These are phyloP conservation scores for Megacollybia marginata DNA, from an alignment of 768 basidiomycete species.

Conservation along the genomic window DNA sequence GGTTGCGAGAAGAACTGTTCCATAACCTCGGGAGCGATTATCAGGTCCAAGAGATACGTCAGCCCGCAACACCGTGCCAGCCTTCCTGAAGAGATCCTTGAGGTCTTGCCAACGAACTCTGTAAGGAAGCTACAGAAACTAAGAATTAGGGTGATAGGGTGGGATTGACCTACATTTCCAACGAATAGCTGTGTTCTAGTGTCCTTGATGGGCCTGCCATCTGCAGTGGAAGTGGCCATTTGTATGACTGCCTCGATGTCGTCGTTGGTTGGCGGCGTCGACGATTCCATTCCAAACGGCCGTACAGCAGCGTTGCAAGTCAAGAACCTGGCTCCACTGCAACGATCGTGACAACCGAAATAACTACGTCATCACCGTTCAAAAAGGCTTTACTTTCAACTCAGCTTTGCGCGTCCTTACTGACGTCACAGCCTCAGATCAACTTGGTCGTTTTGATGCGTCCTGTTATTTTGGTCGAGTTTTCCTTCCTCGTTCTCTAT, in stretches of 20 bases:
- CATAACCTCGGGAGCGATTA: constrained; percentile 89
- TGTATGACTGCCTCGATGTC: constrained; percentile 92
- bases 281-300: background rate
- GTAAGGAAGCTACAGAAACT: constrained; percentile 70
- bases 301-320: too few relatives aligned
- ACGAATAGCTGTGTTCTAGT: constrained; percentile 95
- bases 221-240: constrained; percentile 71
- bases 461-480: too few relatives aligned
- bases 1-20: constrained; percentile 91
- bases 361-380: too few relatives aligned
- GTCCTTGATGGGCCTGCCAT: constrained; percentile 59
- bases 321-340: too few relatives aligned
- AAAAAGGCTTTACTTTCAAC: too few relatives aligned
- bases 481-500: too few relatives aligned
- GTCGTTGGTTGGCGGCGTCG: constrained; percentile 52
- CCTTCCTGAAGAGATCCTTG: constrained; percentile 93
- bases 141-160: constrained; percentile 3
- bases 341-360: too few relatives aligned
- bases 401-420: too few relatives aligned
- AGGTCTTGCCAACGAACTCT: constrained; percentile 99
- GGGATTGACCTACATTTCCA: constrained; percentile 67
- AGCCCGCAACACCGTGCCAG: constrained; percentile 82
- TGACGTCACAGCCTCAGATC: too few relatives aligned
- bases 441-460: too few relatives aligned
- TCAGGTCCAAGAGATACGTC: constrained; percentile 77